Evolutionary conservation across 2,329 filamentous ascomycete genomes (phyloP).

Genomic region (Sphaerulina musiva): DNA sequence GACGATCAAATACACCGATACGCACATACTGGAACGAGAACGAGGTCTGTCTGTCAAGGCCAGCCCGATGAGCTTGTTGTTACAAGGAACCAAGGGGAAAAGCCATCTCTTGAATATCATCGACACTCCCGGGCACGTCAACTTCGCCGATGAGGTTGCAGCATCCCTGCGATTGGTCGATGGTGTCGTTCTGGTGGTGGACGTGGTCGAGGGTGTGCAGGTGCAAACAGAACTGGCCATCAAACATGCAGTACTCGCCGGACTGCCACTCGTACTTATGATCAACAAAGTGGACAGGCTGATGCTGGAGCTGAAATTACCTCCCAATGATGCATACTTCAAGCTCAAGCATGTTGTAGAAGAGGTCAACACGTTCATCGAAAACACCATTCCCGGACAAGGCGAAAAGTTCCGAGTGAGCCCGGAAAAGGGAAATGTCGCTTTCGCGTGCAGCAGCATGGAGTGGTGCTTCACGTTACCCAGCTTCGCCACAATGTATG

Average conservation of each 20-base stretch:
- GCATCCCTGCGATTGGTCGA: conserved; percentile 80
- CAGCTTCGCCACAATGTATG: conserved; percentile 95
- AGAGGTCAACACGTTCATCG: conserved; percentile 93
- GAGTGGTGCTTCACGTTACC: conserved; percentile 93
- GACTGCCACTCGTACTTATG: conserved; percentile 79
- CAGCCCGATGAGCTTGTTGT: conserved; percentile 85
- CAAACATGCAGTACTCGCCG: conserved; percentile 86
- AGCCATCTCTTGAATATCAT: conserved; percentile 92
- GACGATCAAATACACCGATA: conserved; percentile 89
- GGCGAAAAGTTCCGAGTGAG: conserved; percentile 77
- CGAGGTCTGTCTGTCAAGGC: conserved; percentile 87
- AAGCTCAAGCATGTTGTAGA: conserved; percentile 98
- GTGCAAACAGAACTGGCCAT: conserved; percentile 96
- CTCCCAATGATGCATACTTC: conserved; percentile 94
- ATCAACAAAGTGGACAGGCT: conserved; percentile 97
- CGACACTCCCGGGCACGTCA: conserved; percentile 95
- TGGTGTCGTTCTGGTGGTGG: conserved; percentile 86
- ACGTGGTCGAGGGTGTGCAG: conserved; percentile 98
- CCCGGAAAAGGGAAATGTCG: conserved; percentile 96
- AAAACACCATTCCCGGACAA: conserved; percentile 73
- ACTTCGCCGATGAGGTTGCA: conserved; percentile 96
- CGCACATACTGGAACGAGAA: conserved; percentile 81
- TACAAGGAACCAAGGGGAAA: conserved; percentile 84
- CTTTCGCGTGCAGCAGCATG: conserved; percentile 89
- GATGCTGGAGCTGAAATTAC: conserved; percentile 88